Evolutionary conservation across 1,284 basidiomycete genomes (phyloP).

Genomic region (Erythrobasidium hasegawianum): DNA sequence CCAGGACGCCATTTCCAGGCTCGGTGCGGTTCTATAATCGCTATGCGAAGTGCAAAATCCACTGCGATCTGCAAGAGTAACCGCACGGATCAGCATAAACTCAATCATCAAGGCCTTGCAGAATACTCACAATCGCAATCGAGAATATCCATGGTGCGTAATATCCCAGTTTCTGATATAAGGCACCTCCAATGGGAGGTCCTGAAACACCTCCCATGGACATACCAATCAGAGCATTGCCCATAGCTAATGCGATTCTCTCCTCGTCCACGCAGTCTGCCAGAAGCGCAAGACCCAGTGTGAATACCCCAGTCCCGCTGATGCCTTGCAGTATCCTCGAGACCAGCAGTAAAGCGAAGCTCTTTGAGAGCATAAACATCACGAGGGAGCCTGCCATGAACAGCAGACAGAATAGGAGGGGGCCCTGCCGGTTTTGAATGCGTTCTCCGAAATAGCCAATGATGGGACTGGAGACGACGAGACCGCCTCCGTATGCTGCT

Average conservation of each 20-base stretch:
- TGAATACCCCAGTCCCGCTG: conserved; percentile 42
- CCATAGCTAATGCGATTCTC: conserved; percentile 27
- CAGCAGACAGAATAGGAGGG: conserved; percentile 37
- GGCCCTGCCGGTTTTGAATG: conserved; percentile 36
- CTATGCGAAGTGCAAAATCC: conserved; percentile 40
- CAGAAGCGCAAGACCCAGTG: conserved; percentile 30
- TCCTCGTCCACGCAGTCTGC: conserved; percentile 31
- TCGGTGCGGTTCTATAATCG: conserved; percentile 43
- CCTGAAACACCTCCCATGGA: conserved; percentile 37
- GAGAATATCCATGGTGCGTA: conserved; percentile 44
- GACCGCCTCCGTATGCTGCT: conserved; percentile 40
- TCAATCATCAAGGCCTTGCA: no score
- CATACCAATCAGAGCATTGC: conserved; percentile 42
- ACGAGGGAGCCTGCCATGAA: conserved; percentile 43
- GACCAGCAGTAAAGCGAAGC: conserved; percentile 39
- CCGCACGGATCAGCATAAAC: no score
- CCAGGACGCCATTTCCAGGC: conserved; percentile 31
- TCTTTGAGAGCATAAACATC: conserved; percentile 42
- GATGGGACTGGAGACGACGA: conserved; percentile 40
- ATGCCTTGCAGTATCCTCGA: conserved; percentile 43
- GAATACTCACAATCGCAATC: conserved; percentile 36
- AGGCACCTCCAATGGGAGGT: conserved; percentile 35
- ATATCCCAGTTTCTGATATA: conserved; percentile 42
- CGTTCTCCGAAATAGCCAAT: conserved; percentile 38
- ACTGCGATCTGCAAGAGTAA: conserved; percentile 21